Base-by-base conservation (phyloP, 1,139 yeast genomes). In the Schwanniomyces etchellsii region DNA sequence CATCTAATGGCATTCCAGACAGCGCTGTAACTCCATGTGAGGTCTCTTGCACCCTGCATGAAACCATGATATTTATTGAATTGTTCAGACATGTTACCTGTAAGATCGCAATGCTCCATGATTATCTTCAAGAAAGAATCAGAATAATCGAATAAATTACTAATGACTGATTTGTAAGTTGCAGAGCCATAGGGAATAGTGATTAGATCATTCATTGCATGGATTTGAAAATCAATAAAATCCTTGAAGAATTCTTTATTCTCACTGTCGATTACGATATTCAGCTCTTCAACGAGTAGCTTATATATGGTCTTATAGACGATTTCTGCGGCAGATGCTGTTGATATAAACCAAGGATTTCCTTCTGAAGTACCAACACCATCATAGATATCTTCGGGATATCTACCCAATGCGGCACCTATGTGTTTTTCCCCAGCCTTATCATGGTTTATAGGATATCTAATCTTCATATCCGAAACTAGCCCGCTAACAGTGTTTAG, bases 311-410 rank as follows among this genome's bases (percentile, higher is more conserved):
- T 45, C 33, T 52, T 67, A 53, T 52, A 72, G 23, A 80, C 45
- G 6, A 74, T 48, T 44, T 81, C 86, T 2, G 94, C 72, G 1
- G 91, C 89, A 3, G 91, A 67, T 0, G 91, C 77, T 0, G 96
- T 89, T 14, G 93, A 70, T 36, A 91, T 71, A 50, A 89, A 89
- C 98, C 97, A 91, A 2, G 98, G 97, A 48, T 91, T 91, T 2
- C 96, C 97, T 43, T 77, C 81, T 11, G 81, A 67, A 0, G 71
- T 64, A 0, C 77, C 80, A 37, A 70, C 63, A 0, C 97, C 97
- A 54, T 89, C 83, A 53, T 91, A 91, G 9, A 82, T 57, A 56
- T 91, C 98, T 48, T 89, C 97, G 0, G 96, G 96, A 48, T 91
- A 91, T 47, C 98, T 65, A 2, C 98, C 98, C 29, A 89, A 57